Evolutionary conservation across 2,329 filamentous ascomycete species (phyloP).

Genomic region (Akanthomyces uredinophilus): DNA sequence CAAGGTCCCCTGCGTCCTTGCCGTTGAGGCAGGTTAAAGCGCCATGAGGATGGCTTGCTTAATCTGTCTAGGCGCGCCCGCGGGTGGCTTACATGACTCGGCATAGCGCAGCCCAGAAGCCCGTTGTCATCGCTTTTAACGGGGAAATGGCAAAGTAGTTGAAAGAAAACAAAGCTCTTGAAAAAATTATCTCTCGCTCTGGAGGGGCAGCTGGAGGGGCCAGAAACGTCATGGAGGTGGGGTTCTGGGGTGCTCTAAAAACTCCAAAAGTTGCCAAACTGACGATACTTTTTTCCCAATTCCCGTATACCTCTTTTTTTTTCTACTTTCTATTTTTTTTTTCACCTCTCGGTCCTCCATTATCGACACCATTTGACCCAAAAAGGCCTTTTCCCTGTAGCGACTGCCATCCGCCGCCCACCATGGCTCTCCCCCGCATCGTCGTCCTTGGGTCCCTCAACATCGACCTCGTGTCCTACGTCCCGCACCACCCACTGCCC

Average conservation of each 20-base stretch:
- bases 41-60: neutral
- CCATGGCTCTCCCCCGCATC: constrained; percentile 47
- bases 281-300: neutral
- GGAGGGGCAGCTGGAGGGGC: neutral
- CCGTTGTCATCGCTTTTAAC: neutral
- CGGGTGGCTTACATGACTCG: neutral
- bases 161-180: neutral
- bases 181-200: neutral
- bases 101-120: neutral
- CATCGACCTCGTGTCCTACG: constrained; percentile 86
- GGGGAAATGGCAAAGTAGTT: neutral
- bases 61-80: neutral
- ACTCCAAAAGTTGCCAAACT: neutral
- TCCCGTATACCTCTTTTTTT: neutral
- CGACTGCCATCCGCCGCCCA: constrained; percentile 8
- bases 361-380: no score
- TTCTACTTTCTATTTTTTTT: neutral
- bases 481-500: constrained; percentile 72
- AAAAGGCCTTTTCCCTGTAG: no score
- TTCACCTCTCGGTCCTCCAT: no score
- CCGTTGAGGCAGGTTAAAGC: no score
- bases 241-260: neutral
- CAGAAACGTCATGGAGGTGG: neutral
- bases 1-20: no score
- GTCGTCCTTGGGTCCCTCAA: constrained; percentile 90